Evolutionary conservation across 2,329 filamentous ascomycete species (phyloP).

Genomic region (Nemania abortiva): DNA sequence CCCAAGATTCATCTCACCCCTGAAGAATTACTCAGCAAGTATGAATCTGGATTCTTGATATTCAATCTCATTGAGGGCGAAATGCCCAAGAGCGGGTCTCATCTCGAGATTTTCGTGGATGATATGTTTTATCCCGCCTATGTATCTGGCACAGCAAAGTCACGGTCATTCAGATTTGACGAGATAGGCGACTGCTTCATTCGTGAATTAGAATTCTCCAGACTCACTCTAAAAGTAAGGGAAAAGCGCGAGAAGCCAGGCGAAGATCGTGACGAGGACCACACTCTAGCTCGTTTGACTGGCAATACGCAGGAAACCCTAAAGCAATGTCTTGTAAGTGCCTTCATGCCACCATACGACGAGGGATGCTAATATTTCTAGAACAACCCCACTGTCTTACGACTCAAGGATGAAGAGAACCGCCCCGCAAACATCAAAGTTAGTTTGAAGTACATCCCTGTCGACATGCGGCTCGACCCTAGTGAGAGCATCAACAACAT

Average conservation of each 20-base stretch:
- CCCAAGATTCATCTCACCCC: slow-evolving; percentile 83
- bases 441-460: slow-evolving; percentile 92
- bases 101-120: slow-evolving; percentile 91
- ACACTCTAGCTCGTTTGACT: slow-evolving; percentile 82
- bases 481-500: slow-evolving; percentile 99
- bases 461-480: slow-evolving; percentile 93
- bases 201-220: slow-evolving; percentile 96
- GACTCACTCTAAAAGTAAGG: slow-evolving; percentile 86
- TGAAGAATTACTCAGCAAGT: slow-evolving; percentile 79
- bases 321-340: slow-evolving; percentile 83
- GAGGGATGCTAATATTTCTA: slow-evolving; percentile 53
- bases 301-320: slow-evolving; percentile 89
- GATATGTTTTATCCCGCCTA: slow-evolving; percentile 95
- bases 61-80: slow-evolving; percentile 95
- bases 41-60: slow-evolving; percentile 92
- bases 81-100: slow-evolving; percentile 78
- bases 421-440: slow-evolving; percentile 84
- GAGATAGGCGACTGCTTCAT: slow-evolving; percentile 97
- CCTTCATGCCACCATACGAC: not conserved
- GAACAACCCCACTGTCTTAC: slow-evolving; percentile 90
- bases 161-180: slow-evolving; percentile 78
- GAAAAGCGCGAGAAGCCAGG: slow-evolving; percentile 82
- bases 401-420: slow-evolving; percentile 82
- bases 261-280: slow-evolving; percentile 74
- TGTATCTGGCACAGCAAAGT: slow-evolving; percentile 79